These are phyloP conservation scores for Castanopsis chinensis DNA, from an alignment of 306 rosid genomes.

Conservation along the genomic window DNA sequence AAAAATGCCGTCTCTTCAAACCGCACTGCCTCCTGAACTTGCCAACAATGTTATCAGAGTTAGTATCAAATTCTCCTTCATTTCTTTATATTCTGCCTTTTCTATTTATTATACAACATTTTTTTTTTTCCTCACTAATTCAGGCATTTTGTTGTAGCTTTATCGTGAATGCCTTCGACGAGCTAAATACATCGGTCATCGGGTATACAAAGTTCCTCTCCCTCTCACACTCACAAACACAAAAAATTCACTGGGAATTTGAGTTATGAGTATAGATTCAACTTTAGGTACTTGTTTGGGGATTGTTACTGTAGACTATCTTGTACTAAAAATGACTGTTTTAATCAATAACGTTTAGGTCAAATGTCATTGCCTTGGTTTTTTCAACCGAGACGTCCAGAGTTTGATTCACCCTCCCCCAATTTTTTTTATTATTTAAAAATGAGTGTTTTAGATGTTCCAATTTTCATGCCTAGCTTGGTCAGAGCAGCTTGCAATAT, in stretches of 20 bases:
- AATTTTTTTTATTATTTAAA: too few species aligned
- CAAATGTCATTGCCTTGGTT: too few species aligned
- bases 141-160: constrained; percentile 42
- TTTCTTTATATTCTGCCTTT: not conserved
- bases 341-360: too few species aligned
- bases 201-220: constrained; percentile 39
- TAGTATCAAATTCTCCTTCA: not conserved
- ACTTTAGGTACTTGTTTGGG: not conserved
- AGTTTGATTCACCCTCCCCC: too few species aligned
- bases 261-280: not conserved
- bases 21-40: constrained; percentile 87
- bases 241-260: not conserved
- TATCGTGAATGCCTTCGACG: constrained; percentile 92
- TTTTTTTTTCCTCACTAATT: not conserved
- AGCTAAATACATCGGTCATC: constrained; percentile 82
- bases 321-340: not conserved
- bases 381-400: too few species aligned
- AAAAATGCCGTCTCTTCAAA: constrained; percentile 90
- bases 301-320: not conserved
- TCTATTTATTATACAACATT: not conserved
- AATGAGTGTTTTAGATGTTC: too few species aligned
- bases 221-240: not conserved
- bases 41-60: constrained; percentile 92
- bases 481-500: too few species aligned
- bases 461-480: too few species aligned